phyloP scores from a whole-genome alignment of 2,329 filamentous ascomycete genomes.

The Sphaerulina populicola region DNA sequence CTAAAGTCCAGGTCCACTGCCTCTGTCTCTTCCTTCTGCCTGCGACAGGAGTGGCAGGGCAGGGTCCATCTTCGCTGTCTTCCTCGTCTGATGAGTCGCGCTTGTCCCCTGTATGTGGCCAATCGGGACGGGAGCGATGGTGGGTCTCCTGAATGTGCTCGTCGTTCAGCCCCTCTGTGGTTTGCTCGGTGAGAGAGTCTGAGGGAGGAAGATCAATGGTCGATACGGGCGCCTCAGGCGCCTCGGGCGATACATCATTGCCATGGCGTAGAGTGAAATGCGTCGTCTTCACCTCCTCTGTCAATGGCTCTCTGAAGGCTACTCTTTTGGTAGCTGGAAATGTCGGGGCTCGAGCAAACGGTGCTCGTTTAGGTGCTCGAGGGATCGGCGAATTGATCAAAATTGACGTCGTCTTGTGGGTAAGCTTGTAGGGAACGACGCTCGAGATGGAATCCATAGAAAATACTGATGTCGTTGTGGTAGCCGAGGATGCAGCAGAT shows the following conservation, averaged over 20 bases:
- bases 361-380: constrained; percentile 18
- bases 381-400: constrained; percentile 40
- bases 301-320: constrained; percentile 47
- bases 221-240: constrained; percentile 31
- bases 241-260: constrained; percentile 42
- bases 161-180: not conserved
- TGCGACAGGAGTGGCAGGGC: constrained; percentile 47
- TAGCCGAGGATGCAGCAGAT: constrained; percentile 35
- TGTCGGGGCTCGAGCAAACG: constrained; percentile 36
- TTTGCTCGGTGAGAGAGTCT: constrained; percentile 2
- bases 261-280: constrained; percentile 50
- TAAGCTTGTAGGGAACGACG: constrained; percentile 40
- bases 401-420: constrained; percentile 41
- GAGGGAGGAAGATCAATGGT: constrained; percentile 23
- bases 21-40: constrained; percentile 46
- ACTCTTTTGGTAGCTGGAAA: constrained; percentile 53
- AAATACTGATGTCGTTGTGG: constrained; percentile 27
- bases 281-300: constrained; percentile 52
- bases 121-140: constrained; percentile 1
- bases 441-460: constrained; percentile 30
- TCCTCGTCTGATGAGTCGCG: constrained; percentile 44
- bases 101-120: constrained; percentile 33
- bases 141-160: not conserved
- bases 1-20: constrained; percentile 51
- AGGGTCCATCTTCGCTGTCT: constrained; percentile 37